These are phyloP conservation scores for Sanghuangporus sanghuang DNA, from an alignment of 1,284 basidiomycete genomes.

Conservation along the genomic window DNA sequence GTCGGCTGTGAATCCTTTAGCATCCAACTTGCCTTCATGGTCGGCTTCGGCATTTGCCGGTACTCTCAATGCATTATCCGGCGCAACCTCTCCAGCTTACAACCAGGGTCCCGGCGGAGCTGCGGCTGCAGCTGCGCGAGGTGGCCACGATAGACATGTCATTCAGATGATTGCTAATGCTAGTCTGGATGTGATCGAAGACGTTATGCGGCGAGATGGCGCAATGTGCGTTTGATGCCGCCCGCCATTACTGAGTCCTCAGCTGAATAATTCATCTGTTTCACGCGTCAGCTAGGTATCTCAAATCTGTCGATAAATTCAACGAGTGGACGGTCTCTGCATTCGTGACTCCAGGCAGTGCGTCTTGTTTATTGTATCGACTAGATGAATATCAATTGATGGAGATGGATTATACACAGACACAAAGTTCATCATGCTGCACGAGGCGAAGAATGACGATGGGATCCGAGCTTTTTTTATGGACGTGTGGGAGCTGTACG, in stretches of 20 bases:
- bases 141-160: constrained; percentile 78
- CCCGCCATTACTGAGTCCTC: background rate
- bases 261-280: constrained; percentile 5
- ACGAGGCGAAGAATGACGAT: constrained; percentile 94
- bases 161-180: constrained; percentile 97
- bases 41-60: constrained; percentile 83
- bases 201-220: constrained; percentile 80
- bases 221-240: constrained; percentile 60
- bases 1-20: constrained; percentile 56
- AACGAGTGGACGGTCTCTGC: constrained; percentile 97
- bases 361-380: constrained; percentile 28
- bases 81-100: constrained; percentile 70
- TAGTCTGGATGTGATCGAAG: constrained; percentile 87
- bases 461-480: constrained; percentile 87
- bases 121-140: constrained; percentile 53
- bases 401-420: constrained; percentile 40
- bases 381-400: background rate
- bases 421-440: constrained; percentile 87
- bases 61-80: constrained; percentile 78
- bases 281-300: constrained; percentile 57
- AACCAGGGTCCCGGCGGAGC: constrained; percentile 52
- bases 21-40: constrained; percentile 79
- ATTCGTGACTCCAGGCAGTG: constrained; percentile 90
- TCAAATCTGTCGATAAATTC: constrained; percentile 90
- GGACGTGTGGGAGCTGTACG: constrained; percentile 93